Evolutionary conservation across 2,329 filamentous ascomycete species (phyloP).

Genomic region (Trichoderma arundinaceum): DNA sequence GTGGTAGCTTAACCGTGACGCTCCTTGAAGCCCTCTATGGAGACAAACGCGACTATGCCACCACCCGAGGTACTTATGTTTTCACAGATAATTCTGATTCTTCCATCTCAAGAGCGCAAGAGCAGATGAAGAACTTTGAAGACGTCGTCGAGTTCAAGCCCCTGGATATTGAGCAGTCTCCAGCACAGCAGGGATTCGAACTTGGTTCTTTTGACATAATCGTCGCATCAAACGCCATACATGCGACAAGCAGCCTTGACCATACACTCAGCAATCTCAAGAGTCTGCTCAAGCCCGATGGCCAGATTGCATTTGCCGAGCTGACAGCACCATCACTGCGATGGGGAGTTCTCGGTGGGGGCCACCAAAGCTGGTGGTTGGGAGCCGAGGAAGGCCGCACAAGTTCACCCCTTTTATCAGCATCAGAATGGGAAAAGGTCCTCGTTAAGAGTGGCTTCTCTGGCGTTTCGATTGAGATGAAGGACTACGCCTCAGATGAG

Average conservation of each 20-base stretch:
- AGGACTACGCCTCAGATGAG: slow-evolving; percentile 16
- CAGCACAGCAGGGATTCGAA: slow-evolving; percentile 32
- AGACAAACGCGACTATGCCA: slow-evolving; percentile 32
- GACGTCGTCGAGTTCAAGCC: slow-evolving; percentile 36
- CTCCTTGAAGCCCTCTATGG: slow-evolving; percentile 36
- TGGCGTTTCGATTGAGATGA: slow-evolving; percentile 25
- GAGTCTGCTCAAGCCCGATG: slow-evolving; percentile 26
- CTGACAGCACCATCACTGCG: slow-evolving; percentile 24
- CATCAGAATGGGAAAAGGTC: slow-evolving; percentile 10
- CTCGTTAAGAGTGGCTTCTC: slow-evolving; percentile 28
- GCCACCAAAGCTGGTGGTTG: slow-evolving; percentile 22
- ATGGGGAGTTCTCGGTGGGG: slow-evolving; percentile 24
- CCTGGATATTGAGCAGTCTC: slow-evolving; percentile 34
- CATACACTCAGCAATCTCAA: slow-evolving; percentile 21
- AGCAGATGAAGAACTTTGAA: slow-evolving; percentile 25
- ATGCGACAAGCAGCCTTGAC: slow-evolving; percentile 11
- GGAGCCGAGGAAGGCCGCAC: slow-evolving; percentile 26
- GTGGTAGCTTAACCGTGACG: slow-evolving; percentile 41
- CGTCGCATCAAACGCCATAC: slow-evolving; percentile 38
- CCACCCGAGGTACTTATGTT: slow-evolving; percentile 40
- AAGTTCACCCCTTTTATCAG: slow-evolving; percentile 19
- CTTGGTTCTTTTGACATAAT: slow-evolving; percentile 34
- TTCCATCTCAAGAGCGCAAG: slow-evolving; percentile 37
- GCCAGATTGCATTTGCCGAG: slow-evolving; percentile 31
- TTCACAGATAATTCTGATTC: slow-evolving; percentile 47